These are phyloP conservation scores for Epicoccum sorghinum DNA, from an alignment of 2,329 filamentous ascomycete genomes.

Conservation along the genomic window DNA sequence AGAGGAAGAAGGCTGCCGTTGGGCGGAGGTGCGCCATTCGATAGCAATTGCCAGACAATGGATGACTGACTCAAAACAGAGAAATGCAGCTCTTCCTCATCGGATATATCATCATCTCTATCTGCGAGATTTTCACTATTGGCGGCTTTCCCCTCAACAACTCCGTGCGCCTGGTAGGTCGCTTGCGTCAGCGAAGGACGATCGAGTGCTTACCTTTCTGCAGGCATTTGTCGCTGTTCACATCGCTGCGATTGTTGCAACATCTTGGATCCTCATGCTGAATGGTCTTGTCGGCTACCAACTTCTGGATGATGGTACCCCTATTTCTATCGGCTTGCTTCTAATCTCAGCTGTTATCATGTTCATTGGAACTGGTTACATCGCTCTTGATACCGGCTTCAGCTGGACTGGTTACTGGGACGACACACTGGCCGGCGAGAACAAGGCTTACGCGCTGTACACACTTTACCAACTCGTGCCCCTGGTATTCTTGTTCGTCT, in stretches of 20 bases:
- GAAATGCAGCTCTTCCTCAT: constrained; percentile 96
- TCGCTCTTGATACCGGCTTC: constrained; percentile 91
- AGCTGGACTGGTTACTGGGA: constrained; percentile 82
- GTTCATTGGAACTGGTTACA: constrained; percentile 92
- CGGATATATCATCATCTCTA: constrained; percentile 83
- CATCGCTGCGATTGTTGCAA: constrained; percentile 85
- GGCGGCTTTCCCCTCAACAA: constrained; percentile 81
- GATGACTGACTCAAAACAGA: constrained; percentile 57
- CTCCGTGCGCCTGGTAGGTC: constrained; percentile 72
- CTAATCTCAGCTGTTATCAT: constrained; percentile 71
- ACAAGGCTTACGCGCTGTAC: constrained; percentile 83
- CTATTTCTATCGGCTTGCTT: constrained; percentile 79
- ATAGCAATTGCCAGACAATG: neutral
- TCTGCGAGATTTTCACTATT: constrained; percentile 96
- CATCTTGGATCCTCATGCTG: constrained; percentile 87
- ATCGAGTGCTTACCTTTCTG: constrained; percentile 15
- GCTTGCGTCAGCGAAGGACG: neutral
- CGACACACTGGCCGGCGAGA: constrained; percentile 53
- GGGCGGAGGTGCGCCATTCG: constrained; percentile 70
- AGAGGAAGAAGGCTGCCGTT: constrained; percentile 90
- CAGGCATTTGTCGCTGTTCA: constrained; percentile 90
- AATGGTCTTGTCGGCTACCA: constrained; percentile 95
- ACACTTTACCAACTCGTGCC: constrained; percentile 91
- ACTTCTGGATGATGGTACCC: constrained; percentile 89
- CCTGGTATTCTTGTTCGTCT: constrained; percentile 85